Evolutionary conservation across 2,329 filamentous ascomycete genomes (phyloP), one percentile per base, ranked within the genome.

Genomic region (Hypoxylon sp.): DNA sequence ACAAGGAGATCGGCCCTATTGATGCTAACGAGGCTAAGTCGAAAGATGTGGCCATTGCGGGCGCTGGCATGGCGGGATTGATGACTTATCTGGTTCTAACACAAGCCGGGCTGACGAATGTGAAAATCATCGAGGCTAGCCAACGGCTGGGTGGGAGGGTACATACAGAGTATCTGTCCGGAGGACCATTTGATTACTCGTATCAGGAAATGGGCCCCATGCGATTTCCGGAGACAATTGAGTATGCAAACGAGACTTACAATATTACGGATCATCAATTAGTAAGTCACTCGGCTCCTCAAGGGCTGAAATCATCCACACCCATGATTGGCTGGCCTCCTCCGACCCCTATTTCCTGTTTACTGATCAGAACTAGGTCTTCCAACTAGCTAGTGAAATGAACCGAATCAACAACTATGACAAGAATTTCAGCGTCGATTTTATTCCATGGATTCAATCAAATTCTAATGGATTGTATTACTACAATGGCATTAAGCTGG

Each of bases 191-290:
- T 19, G 83, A 90, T 66, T 91, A 91, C 73, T 88, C 89, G 19
- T 91, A 91, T 75, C 88, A 91, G 72, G 89, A 91, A 74, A 84
- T 84, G 86, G 89, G 89, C 0, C 87, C 88, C 0, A 91, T 91
- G 88, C 81, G 89, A 1, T 88, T 91, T 69, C 89, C 89, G 0
- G 81, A 86, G 14, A 83, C 81, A 2, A 75, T 82, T 1, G 82
- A 83, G 28, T 82, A 83, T 2, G 80, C 81, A n/a, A 88, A 89
- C 68, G 82, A 86, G 72, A 89, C 85, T 0, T 79, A 81, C 68
- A 83, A 88, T 64, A 87, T 91, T 68, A 83, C 85, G 7, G 89
- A 91, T 70, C 88, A 90, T 73, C 83, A 87, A 67, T 82, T 91
- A 74, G 87, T 68, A 32, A 67, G 67, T 64, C 13, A 3, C 10